phyloP scores from a whole-genome alignment of 2,329 filamentous ascomycete species.

The Penicillium occitanis region DNA sequence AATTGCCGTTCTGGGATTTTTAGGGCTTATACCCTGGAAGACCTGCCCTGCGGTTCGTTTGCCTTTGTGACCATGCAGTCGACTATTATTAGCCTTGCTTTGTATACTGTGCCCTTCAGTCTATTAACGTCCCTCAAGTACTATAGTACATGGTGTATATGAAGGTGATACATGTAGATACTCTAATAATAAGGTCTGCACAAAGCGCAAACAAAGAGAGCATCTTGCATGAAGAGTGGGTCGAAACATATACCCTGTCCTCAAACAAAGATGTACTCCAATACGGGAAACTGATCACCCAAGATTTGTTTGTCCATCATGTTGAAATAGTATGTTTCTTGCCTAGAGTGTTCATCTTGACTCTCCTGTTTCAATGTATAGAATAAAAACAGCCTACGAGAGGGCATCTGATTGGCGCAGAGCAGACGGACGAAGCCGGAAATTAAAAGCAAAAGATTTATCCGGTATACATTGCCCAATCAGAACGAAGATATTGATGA shows the following conservation, averaged over 20 bases:
- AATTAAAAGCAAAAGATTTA: background rate
- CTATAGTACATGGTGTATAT: background rate
- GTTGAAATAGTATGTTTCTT: background rate
- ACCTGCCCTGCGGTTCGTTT: background rate
- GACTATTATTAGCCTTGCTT: background rate
- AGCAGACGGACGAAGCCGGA: background rate
- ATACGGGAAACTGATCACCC: background rate
- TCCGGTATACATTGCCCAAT: background rate
- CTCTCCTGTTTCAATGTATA: background rate
- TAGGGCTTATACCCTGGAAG: background rate
- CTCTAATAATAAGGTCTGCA: background rate
- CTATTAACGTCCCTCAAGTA: background rate
- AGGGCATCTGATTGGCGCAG: background rate
- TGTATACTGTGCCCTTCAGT: background rate
- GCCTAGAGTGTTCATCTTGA: background rate
- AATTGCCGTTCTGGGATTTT: background rate
- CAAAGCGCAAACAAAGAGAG: background rate
- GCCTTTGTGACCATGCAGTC: background rate
- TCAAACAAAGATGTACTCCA: background rate
- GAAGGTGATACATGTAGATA: background rate
- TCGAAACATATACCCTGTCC: background rate
- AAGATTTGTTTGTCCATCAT: background rate
- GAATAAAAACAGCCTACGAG: background rate
- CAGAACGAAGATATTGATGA: background rate
- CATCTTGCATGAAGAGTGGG: background rate